These are phyloP conservation scores for Yamadazyma buinensis DNA, from an alignment of 1,139 yeast genomes.

Conservation along the genomic window DNA sequence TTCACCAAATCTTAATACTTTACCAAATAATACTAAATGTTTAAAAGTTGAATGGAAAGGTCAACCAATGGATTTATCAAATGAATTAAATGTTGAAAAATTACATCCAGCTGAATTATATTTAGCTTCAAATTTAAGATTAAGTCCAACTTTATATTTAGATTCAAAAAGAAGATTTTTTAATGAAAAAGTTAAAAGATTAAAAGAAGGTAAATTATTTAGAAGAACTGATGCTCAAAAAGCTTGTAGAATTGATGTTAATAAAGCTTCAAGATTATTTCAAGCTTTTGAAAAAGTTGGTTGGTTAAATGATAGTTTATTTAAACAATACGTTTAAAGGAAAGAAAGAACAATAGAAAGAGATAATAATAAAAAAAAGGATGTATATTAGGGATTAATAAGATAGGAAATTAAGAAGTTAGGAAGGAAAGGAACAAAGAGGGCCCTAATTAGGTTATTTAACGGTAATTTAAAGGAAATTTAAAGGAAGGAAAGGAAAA, in stretches of 20 bases:
- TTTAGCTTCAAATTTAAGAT: constrained; percentile 81
- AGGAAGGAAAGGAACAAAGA: neutral
- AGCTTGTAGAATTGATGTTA: constrained; percentile 95
- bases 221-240: constrained; percentile 97
- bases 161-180: constrained; percentile 91
- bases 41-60: constrained; percentile 97
- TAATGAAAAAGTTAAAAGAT: constrained; percentile 78
- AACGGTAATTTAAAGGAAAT: no score
- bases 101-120: constrained; percentile 91
- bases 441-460: no score
- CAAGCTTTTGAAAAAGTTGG: constrained; percentile 95
- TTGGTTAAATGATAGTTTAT: constrained; percentile 82
- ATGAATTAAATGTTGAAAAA: constrained; percentile 66
- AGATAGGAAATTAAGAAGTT: neutral
- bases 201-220: constrained; percentile 74
- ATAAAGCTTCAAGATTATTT: constrained; percentile 88
- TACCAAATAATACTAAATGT: constrained; percentile 61
- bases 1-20: constrained; percentile 62
- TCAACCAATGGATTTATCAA: constrained; percentile 85
- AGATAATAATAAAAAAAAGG: neutral
- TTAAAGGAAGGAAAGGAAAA: no score
- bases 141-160: constrained; percentile 82
- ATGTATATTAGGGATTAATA: neutral
- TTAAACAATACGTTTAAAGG: constrained; percentile 41
- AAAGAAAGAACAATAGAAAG: neutral